Evolutionary conservation across 768 basidiomycete species (phyloP).

Genomic region (Xanthoconium stramineum): DNA sequence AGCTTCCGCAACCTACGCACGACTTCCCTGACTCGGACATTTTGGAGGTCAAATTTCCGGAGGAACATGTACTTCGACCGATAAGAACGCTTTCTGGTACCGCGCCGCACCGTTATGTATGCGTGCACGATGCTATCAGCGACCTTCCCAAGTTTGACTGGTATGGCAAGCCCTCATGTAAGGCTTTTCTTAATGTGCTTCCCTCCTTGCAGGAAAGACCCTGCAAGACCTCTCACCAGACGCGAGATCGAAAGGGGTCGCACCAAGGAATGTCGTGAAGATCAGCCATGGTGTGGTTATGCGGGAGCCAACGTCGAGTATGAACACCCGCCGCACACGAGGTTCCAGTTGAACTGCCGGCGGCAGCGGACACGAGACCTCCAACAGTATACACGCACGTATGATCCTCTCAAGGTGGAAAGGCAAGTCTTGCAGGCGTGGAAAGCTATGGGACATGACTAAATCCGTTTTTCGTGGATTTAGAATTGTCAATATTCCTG

Average conservation of each 20-base stretch:
- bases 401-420: constrained; percentile 50
- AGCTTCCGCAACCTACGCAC: constrained; percentile 43
- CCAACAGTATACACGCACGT: constrained; percentile 65
- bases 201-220: constrained; percentile 23
- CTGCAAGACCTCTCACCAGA: constrained; percentile 2
- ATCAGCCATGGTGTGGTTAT: constrained; percentile 34
- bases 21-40: constrained; percentile 37
- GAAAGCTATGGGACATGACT: not conserved
- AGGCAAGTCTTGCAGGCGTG: constrained; percentile 39
- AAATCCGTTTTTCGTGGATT: not conserved
- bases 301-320: constrained; percentile 29
- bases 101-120: constrained; percentile 55
- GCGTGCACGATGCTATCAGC: constrained; percentile 68
- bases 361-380: constrained; percentile 43
- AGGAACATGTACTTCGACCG: constrained; percentile 37
- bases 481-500: constrained; percentile 61
- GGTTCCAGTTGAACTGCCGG: constrained; percentile 49
- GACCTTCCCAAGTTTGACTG: constrained; percentile 76
- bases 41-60: constrained; percentile 52
- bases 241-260: constrained; percentile 16
- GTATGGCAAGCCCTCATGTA: constrained; percentile 34
- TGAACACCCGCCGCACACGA: constrained; percentile 33
- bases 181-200: not conserved
- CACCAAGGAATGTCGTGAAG: constrained; percentile 38
- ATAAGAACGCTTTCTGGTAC: constrained; percentile 47